phyloP scores from a whole-genome alignment of 129 eudicot species.

The Escallonia herrerae region DNA sequence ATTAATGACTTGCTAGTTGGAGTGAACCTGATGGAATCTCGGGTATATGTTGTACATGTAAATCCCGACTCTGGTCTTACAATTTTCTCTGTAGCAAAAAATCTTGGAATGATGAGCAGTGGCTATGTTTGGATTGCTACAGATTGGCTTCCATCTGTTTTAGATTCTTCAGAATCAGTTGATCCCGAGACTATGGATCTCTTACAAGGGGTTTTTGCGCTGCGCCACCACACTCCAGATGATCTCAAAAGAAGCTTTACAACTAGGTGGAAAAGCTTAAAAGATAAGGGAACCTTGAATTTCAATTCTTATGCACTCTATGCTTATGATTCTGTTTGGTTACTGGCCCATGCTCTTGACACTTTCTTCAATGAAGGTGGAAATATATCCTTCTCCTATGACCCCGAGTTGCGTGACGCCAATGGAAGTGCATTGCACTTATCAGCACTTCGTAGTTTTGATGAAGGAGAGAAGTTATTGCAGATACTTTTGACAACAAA shows the following conservation, averaged over 20 bases:
- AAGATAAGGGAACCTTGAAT: background rate
- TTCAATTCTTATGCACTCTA: conserved; percentile 22
- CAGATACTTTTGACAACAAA: conserved; percentile 10
- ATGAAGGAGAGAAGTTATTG: conserved; percentile 13
- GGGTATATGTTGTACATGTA: conserved; percentile 28
- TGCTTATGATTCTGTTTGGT: conserved; percentile 26
- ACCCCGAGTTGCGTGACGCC: conserved; percentile 4
- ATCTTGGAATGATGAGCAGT: conserved; percentile 18
- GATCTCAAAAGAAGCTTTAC: conserved; percentile 11
- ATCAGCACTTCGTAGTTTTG: conserved; percentile 11
- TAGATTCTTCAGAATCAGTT: conserved; percentile 17
- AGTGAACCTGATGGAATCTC: conserved; percentile 24
- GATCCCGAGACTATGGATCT: conserved; percentile 14
- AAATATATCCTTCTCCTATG: conserved; percentile 16
- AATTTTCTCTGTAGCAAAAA: conserved; percentile 17
- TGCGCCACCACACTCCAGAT: conserved; percentile 29
- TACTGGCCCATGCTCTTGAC: conserved; percentile 25
- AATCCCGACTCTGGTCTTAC: conserved; percentile 31
- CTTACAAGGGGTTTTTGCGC: conserved; percentile 23
- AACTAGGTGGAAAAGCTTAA: conserved; percentile 13
- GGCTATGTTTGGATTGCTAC: conserved; percentile 36
- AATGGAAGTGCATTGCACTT: conserved; percentile 12
- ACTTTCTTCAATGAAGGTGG: conserved; percentile 15
- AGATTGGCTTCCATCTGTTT: conserved; percentile 28
- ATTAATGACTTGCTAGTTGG: conserved; percentile 16